A percentile compares a stretch with the other conserved stretches of the same genome.
Evolutionary conservation across 768 basidiomycete genomes (phyloP).

Genomic region (Suillus discolor): DNA sequence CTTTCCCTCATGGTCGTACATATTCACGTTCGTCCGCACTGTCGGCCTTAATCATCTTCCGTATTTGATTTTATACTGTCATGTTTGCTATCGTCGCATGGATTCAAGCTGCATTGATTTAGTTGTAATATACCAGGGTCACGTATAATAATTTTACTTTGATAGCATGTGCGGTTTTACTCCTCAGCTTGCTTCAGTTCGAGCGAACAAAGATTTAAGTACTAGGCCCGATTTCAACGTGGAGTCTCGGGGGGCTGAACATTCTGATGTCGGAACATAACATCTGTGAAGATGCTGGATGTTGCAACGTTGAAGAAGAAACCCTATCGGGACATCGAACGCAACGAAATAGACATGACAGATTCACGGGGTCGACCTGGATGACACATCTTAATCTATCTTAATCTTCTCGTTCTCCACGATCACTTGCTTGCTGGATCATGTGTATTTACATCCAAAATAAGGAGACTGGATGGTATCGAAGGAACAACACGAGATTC

Average conservation of each 20-base stretch:
- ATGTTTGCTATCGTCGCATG: slow-evolving; percentile 13
- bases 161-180: not conserved
- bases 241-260: not conserved
- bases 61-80: slow-evolving; percentile 12
- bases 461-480: slow-evolving; percentile 3
- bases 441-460: slow-evolving; percentile 11
- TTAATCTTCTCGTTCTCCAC: slow-evolving; percentile 12
- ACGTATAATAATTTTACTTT: slow-evolving; percentile 5
- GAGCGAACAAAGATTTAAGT: not conserved
- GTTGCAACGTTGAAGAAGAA: not conserved
- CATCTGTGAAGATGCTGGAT: slow-evolving; percentile 5
- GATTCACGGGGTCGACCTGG: slow-evolving; percentile 11
- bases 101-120: slow-evolving; percentile 7
- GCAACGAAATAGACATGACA: slow-evolving; percentile 5
- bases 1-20: slow-evolving; percentile 3
- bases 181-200: not conserved
- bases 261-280: slow-evolving; percentile 3
- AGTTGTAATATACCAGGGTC: slow-evolving; percentile 13
- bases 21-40: slow-evolving; percentile 13
- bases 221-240: not conserved
- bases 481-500: slow-evolving; percentile 6
- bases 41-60: slow-evolving; percentile 12
- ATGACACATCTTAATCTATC: slow-evolving; percentile 6
- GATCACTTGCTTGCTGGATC: slow-evolving; percentile 10
- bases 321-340: not conserved